phyloP scores from a whole-genome alignment of 2,329 filamentous ascomycete species.

The Colletotrichum coccodes region DNA sequence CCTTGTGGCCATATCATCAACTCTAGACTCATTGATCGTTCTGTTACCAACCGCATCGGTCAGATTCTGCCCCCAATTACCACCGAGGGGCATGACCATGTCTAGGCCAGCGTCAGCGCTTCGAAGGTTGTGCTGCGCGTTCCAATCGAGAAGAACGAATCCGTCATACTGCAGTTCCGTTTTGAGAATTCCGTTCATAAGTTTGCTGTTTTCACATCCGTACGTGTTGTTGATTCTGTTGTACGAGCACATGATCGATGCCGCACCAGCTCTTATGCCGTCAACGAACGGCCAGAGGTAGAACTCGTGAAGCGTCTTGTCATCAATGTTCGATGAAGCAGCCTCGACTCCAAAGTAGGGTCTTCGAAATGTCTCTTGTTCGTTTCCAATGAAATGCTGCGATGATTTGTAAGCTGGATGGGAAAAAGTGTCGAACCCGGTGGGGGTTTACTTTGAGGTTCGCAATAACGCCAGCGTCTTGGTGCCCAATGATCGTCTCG shows the following conservation, averaged over 20 bases:
- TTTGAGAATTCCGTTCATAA: conserved; percentile 75
- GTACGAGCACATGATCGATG: conserved; percentile 71
- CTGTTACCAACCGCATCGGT: conserved; percentile 68
- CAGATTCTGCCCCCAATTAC: conserved; percentile 63
- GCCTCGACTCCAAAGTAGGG: conserved; percentile 56
- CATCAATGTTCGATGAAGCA: conserved; percentile 67
- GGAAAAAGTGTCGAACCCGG: neutral
- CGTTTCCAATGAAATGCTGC: conserved; percentile 78
- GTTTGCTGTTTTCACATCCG: conserved; percentile 75
- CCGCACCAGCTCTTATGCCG: conserved; percentile 69
- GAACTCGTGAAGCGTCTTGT: conserved; percentile 69
- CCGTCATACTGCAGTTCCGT: conserved; percentile 65
- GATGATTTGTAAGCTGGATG: conserved; percentile 49
- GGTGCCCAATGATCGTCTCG: conserved; percentile 58
- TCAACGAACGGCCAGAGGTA: conserved; percentile 80
- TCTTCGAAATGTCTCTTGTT: conserved; percentile 80
- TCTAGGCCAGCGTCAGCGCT: conserved; percentile 74
- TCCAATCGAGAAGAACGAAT: conserved; percentile 62
- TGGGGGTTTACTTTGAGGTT: conserved; percentile 48
- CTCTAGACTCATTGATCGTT: conserved; percentile 60
- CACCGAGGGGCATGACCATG: conserved; percentile 71
- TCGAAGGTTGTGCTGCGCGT: conserved; percentile 72
- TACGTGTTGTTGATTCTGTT: conserved; percentile 79
- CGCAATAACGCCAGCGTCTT: conserved; percentile 70
- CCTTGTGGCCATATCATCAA: conserved; percentile 70